Evolutionary conservation across 345 rosid species (phyloP), one percentile per base, ranked within the genome.

Genomic region (Rhizophora apiculata): DNA sequence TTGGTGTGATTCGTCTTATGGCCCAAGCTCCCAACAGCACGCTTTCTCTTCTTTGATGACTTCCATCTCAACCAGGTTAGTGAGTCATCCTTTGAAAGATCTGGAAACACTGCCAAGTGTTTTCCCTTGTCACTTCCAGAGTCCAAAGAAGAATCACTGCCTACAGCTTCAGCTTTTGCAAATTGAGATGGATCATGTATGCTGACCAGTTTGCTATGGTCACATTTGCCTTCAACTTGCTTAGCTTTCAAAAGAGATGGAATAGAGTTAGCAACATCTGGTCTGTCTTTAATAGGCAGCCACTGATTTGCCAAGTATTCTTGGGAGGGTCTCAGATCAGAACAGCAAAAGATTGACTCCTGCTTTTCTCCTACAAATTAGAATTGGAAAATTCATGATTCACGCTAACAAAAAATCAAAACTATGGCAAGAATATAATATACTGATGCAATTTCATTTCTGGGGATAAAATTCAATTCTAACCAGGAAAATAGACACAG

Each of bases 281-380:
- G 78, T 71, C 84, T 78, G 51, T 81, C 69, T 56, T 68, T 67
- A 16, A 88, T 36, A 30, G 60, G 63, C 32, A 67, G 72, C 96
- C 98, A 93, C 62, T 76, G 60, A 78, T 85, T 83, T 34, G 83
- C 89, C 65, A 77, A 8, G 95, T 96, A 93, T 74, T 93, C 96
- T 65, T 61, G 80, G 56, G 96, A 90, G 31, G 55, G 83, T 74
- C 96, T 86, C 67, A 93, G 52, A 62, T 85, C 81, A 64, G 64
- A 64, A 15, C 32, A 49, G 57, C 75, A 63, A 76, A 87, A 82
- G 67, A 83, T 57, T 13, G 83, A 79, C 61, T 85, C 81, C 71
- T 62, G 76, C 74, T 84, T 90, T 72, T 88, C 98, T 51, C 89
- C 98, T 92, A 80, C 62, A 75, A 67, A 66, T 61, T 30, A 19